Evolutionary conservation across 2,329 filamentous ascomycete species (phyloP).

Genomic region (Dissoconium aciculare): DNA sequence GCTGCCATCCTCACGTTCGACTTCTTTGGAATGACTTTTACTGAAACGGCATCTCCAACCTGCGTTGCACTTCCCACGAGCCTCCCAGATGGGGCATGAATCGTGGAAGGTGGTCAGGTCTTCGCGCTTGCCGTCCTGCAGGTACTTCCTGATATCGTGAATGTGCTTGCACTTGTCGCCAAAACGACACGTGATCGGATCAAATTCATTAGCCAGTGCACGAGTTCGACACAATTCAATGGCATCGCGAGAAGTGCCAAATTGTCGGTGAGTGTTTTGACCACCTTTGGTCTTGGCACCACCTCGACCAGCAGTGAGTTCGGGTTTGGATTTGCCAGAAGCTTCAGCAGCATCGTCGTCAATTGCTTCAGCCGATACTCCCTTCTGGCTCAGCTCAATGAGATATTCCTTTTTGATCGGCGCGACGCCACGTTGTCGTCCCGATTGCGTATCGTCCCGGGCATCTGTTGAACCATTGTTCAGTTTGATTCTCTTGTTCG

Average conservation of each 20-base stretch:
- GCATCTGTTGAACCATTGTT: constrained; percentile 12
- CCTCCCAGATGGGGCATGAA: constrained; percentile 67
- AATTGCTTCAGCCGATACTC: constrained; percentile 6
- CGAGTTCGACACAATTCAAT: constrained; percentile 65
- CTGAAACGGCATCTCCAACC: constrained; percentile 95
- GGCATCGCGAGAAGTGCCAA: constrained; percentile 64
- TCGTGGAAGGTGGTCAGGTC: constrained; percentile 65
- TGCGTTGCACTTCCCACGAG: constrained; percentile 58
- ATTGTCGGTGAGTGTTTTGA: constrained; percentile 72
- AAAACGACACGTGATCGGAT: constrained; percentile 57
- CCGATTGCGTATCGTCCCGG: constrained; percentile 9
- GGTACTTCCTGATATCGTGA: constrained; percentile 75
- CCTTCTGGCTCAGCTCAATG: constrained; percentile 12
- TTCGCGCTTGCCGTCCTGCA: constrained; percentile 64
- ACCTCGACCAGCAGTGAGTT: constrained; percentile 15
- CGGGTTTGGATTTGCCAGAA: constrained; percentile 30
- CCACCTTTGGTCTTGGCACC: constrained; percentile 45
- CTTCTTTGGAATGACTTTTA: constrained; percentile 69
- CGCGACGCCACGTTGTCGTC: constrained; percentile 42
- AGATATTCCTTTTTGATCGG: constrained; percentile 59
- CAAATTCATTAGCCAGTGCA: constrained; percentile 61
- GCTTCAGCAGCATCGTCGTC: constrained; percentile 33
- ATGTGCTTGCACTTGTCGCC: constrained; percentile 67
- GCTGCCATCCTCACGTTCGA: constrained; percentile 60
- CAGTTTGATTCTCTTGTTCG: constrained; percentile 27